Percentiles rank a stretch among this genome's conserved stretches.
Conservation (phyloP, 176 grass and related monocot genomes). For the Phragmites australis region DNA sequence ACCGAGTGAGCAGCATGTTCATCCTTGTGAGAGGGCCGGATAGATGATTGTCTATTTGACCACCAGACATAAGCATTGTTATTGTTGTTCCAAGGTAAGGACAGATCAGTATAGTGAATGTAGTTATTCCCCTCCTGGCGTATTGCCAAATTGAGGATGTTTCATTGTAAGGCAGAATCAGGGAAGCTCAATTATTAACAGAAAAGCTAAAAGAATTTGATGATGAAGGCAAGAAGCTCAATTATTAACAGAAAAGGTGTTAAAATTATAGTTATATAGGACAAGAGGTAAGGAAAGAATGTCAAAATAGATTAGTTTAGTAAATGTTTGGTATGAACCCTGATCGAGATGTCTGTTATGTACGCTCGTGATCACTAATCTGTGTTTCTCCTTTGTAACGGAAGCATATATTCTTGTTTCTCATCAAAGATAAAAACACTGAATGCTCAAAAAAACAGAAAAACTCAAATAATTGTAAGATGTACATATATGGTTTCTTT, state of each 20-base stretch:
- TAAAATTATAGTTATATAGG: not conserved
- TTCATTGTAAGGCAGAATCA: not conserved
- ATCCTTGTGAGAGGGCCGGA: no score
- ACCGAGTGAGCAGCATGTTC: not conserved
- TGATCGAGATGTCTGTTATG: conserved; percentile 18
- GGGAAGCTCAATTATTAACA: conserved; percentile 19
- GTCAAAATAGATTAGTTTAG: not conserved
- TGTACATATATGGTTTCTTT: no score
- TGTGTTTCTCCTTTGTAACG: not conserved
- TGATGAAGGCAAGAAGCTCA: no score
- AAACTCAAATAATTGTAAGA: no score
- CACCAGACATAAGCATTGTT: no score
- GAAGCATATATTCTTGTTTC: no score
- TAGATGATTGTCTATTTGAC: no score
- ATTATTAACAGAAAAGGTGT: conserved; percentile 10
- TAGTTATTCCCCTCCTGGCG: not conserved
- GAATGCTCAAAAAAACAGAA: no score
- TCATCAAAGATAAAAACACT: no score
- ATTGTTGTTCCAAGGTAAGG: no score
- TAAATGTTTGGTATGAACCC: conserved; percentile 29
- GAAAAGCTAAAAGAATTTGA: no score
- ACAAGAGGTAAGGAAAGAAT: conserved; percentile 8
- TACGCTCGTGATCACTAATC: not conserved
- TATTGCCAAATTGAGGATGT: not conserved
- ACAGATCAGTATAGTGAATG: no score